Percentiles rank a stretch among this genome's conserved stretches.
Conservation (phyloP, 2,329 filamentous ascomycete genomes). For the Microcyclospora pomicola region DNA sequence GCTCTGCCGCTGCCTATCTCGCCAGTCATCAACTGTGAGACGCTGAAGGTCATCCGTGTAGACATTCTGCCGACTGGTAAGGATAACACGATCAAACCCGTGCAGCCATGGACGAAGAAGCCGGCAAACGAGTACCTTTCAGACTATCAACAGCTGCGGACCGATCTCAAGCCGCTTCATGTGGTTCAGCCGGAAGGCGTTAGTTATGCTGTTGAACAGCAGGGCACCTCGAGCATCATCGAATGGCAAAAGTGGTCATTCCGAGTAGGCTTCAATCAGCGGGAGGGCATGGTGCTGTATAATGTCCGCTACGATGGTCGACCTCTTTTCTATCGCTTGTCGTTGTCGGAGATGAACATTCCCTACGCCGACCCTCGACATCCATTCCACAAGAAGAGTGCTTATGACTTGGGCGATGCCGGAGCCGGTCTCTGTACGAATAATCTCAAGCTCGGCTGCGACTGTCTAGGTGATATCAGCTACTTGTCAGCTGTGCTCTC, state of each 20-base stretch:
- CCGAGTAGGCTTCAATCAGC: slow-evolving; percentile 46
- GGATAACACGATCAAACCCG: slow-evolving; percentile 43
- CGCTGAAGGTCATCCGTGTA: slow-evolving; percentile 52
- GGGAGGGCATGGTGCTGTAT: slow-evolving; percentile 55
- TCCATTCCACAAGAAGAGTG: slow-evolving; percentile 56
- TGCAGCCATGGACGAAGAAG: slow-evolving; percentile 43
- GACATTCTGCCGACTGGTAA: slow-evolving; percentile 55
- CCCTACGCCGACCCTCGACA: slow-evolving; percentile 50
- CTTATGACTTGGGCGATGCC: slow-evolving; percentile 56
- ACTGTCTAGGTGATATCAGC: slow-evolving; percentile 56
- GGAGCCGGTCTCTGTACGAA: slow-evolving; percentile 47
- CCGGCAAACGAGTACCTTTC: slow-evolving; percentile 53
- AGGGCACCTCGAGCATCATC: slow-evolving; percentile 38
- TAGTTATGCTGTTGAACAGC: slow-evolving; percentile 44
- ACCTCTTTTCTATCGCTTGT: slow-evolving; percentile 53
- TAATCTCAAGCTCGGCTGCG: slow-evolving; percentile 54
- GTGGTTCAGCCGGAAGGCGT: slow-evolving; percentile 58
- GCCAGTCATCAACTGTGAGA: slow-evolving; percentile 50
- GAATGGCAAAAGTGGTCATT: slow-evolving; percentile 54
- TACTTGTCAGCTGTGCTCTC: slow-evolving; percentile 48
- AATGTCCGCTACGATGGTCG: slow-evolving; percentile 41
- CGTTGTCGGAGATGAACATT: slow-evolving; percentile 54
- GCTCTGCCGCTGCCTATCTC: slow-evolving; percentile 54
- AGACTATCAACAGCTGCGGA: slow-evolving; percentile 33
- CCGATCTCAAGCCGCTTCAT: slow-evolving; percentile 51